Conservation (phyloP, 441 rosid genomes). For the Pelargonium citronellum region DNA sequence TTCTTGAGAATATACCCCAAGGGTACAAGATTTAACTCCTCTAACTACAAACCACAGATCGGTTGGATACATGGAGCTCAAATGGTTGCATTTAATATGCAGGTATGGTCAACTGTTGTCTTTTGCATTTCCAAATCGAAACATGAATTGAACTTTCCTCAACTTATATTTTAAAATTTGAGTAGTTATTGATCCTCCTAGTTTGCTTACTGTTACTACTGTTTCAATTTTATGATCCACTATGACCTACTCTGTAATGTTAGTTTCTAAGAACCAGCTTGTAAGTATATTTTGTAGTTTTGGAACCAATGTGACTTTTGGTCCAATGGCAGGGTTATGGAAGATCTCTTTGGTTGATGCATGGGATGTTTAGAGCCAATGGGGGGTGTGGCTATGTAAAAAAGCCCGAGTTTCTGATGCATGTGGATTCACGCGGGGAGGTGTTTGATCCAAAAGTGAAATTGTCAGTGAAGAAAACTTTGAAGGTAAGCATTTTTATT, state of each 20-base stretch:
- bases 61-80: slow-evolving; percentile 81
- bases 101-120: slow-evolving; percentile 30
- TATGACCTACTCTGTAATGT: too few relatives aligned
- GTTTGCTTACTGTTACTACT: too few relatives aligned
- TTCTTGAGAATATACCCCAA: slow-evolving; percentile 57
- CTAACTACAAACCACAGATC: slow-evolving; percentile 52
- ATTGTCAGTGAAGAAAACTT: slow-evolving; percentile 26
- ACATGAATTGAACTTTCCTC: not conserved
- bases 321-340: slow-evolving; percentile 38
- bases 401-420: slow-evolving; percentile 53
- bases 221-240: too few relatives aligned
- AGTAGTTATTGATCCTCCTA: too few relatives aligned
- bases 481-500: slow-evolving; percentile 34
- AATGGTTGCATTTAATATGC: slow-evolving; percentile 52
- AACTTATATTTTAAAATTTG: not conserved
- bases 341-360: slow-evolving; percentile 55
- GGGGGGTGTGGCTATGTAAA: slow-evolving; percentile 65
- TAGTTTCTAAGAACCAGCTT: not conserved
- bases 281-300: not conserved
- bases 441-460: slow-evolving; percentile 33
- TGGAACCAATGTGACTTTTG: not conserved
- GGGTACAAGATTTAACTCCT: slow-evolving; percentile 56
- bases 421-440: slow-evolving; percentile 22
- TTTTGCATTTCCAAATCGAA: too few relatives aligned
- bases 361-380: slow-evolving; percentile 70